Evolutionary conservation across 352 stramenopile genomes (phyloP), one percentile per base, ranked within the genome.

Genomic region (Pythium utonaiense): DNA sequence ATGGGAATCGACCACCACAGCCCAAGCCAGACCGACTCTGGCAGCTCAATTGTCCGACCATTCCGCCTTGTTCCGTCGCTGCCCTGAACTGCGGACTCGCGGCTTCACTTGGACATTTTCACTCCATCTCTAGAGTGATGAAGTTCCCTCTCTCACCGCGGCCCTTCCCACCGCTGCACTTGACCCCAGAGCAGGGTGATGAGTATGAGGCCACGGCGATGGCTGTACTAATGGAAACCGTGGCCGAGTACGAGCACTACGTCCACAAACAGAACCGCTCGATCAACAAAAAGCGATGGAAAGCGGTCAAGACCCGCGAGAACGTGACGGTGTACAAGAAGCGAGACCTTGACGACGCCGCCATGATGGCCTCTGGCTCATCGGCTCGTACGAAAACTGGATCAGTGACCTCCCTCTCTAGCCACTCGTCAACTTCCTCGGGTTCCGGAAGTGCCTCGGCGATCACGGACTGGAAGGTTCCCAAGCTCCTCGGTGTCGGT

Each of bases 271-370:
- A 80, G 14, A 47, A 47, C 40, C 73, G 72, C 25, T 51, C 69
- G 6, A 48, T 86, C 16, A 69, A 81, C 57, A 64, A 28, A 12
- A 62, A 67, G 22, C 31, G 63, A 42, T 77, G 72, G 75, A 77
- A 84, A 47, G 27, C 68, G 0, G 33, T 80, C 42, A 80, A 79
- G 51, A 67, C 30, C 12, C 64, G 49, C 31, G 54, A 70, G 19
- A 61, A 70, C 25, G 25, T 81, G 33, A 44, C 61, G 4, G 56
- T 79, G 16, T 84, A 80, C 58, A 61, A 65, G 3, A 47, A 47
- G 40, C 40, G 40, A 17, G n/a, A 47, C 40, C 19, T 27, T 17
- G 40, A 47, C 40, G 40, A 47, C 8, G n/a, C 17, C 4, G 36
- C 36, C 4, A 21, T 8, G 10, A 24, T 21, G 36, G 36, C 36